phyloP scores from a whole-genome alignment of 495 filamentous ascomycete genomes.

The Neurospora sp. region DNA sequence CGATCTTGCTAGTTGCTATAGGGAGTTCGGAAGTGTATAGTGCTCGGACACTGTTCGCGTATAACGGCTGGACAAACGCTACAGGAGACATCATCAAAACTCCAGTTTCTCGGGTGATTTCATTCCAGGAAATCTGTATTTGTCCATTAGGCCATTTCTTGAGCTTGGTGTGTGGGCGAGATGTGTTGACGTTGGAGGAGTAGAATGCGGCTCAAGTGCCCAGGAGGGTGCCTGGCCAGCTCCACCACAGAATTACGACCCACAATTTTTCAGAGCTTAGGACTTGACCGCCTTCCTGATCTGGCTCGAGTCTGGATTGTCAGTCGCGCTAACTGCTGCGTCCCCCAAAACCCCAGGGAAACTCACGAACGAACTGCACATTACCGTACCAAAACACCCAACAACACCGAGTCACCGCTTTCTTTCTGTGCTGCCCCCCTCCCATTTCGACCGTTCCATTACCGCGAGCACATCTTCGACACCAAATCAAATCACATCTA shows the following conservation, averaged over 20 bases:
- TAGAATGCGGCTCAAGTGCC: not conserved
- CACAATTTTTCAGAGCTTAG: not conserved
- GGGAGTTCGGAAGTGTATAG: too few relatives aligned
- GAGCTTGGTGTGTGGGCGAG: too few relatives aligned
- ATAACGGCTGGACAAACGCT: too few relatives aligned
- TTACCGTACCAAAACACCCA: not conserved
- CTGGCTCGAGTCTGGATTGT: not conserved
- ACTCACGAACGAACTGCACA: not conserved
- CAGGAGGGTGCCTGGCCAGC: not conserved
- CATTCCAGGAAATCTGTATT: too few relatives aligned
- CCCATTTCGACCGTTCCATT: not conserved
- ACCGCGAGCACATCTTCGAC: not conserved
- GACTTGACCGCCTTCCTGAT: constrained; percentile 2
- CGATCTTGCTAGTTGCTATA: too few relatives aligned
- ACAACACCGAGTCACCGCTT: not conserved
- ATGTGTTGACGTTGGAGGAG: not conserved
- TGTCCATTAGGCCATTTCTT: too few relatives aligned
- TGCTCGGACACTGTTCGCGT: too few relatives aligned
- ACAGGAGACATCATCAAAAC: too few relatives aligned
- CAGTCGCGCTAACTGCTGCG: not conserved
- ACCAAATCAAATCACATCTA: not conserved
- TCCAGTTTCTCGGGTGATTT: too few relatives aligned
- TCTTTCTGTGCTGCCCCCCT: not conserved
- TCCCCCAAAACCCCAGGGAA: not conserved
- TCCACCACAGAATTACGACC: not conserved